Evolutionary conservation across 148 eudicot genomes (phyloP), one percentile per base, ranked within the genome.

Genomic region (Chenopodium suecicum): DNA sequence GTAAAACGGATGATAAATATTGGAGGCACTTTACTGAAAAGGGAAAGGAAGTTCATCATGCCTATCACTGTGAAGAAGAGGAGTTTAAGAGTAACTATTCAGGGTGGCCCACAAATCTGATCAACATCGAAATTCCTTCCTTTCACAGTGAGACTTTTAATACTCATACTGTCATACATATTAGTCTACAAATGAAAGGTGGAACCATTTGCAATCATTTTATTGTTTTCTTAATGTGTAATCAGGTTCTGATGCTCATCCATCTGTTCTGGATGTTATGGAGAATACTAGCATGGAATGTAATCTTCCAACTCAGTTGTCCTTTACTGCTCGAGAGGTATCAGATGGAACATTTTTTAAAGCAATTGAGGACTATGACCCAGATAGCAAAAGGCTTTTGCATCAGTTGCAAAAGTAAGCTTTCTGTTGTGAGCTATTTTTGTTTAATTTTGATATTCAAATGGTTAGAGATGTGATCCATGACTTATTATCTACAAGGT

Each of bases 51-150:
- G 82, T 66, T 69, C 91, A 88, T 86, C 86, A 86, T 70, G 86
- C 83, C 73, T 94, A 92, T 85, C 84, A 83, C 29, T 96, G 99
- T 88, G 89, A 91, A 60, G 88, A 86, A n/a, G 88, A 80, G 27
- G 98, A 94, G 86, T 88, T 84, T 79, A 86, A 82, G 70, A 78
- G 88, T 76, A 89, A 90, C 86, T 92, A 89, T 83, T 96, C 99
- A 71, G 99, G 99, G 78, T 96, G 98, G 97, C 99, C 99, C 7
- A 96, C 95, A 37, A 89, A 96, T 78, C 66, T 94, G 64, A 84
- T 96, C 82, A 94, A 94, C 85, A 88, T 96, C 77, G 99, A 96
- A 86, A 88, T 96, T 77, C 99, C 99, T 71, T 87, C 95, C 65
- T 76, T 70, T 58, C 86, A 79, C 80, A 92, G 98, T 94, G 81